phyloP scores from a whole-genome alignment of 2,329 filamentous ascomycete species.

The Colletotrichum costaricense region DNA sequence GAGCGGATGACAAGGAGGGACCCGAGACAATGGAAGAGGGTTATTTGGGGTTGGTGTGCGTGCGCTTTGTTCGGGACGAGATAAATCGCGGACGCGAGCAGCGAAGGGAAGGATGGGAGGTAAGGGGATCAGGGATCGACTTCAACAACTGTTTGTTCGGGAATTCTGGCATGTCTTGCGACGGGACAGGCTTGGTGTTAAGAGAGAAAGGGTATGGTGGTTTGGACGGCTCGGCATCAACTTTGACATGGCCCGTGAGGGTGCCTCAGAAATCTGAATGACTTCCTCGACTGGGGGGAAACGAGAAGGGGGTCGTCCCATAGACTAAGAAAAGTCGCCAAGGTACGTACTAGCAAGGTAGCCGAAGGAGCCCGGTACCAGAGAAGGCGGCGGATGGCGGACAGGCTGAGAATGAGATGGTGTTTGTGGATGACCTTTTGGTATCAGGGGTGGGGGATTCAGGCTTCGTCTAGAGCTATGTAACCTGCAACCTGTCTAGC shows the following conservation, averaged over 20 bases:
- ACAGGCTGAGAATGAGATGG: background rate
- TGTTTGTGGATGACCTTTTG: background rate
- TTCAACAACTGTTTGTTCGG: slow-evolving; percentile 1
- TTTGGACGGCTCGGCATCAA: slow-evolving; percentile 1
- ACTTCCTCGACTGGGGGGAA: slow-evolving; percentile 11
- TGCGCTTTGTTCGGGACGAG: background rate
- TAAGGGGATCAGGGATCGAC: slow-evolving; percentile 23
- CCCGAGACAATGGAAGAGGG: slow-evolving; percentile 31
- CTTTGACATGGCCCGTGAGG: slow-evolving; percentile 1
- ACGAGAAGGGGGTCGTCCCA: background rate
- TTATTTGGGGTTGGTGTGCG: slow-evolving; percentile 22
- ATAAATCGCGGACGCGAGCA: slow-evolving; percentile 17
- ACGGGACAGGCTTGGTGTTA: slow-evolving; percentile 16
- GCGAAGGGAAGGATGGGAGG: slow-evolving; percentile 2
- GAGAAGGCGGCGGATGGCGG: background rate
- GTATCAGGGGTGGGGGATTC: background rate
- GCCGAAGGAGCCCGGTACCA: background rate
- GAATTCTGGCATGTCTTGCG: slow-evolving; percentile 9
- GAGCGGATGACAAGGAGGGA: slow-evolving; percentile 23
- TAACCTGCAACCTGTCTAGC: background rate
- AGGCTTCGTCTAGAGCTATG: background rate
- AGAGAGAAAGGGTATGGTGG: slow-evolving; percentile 20
- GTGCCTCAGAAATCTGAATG: background rate
- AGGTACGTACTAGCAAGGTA: slow-evolving; percentile 24
- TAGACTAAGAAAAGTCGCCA: background rate